A percentile compares a stretch with the other conserved stretches of the same genome.
Evolutionary conservation across 306 rosid species (phyloP).

Genomic region (Cucurbita pepo): DNA sequence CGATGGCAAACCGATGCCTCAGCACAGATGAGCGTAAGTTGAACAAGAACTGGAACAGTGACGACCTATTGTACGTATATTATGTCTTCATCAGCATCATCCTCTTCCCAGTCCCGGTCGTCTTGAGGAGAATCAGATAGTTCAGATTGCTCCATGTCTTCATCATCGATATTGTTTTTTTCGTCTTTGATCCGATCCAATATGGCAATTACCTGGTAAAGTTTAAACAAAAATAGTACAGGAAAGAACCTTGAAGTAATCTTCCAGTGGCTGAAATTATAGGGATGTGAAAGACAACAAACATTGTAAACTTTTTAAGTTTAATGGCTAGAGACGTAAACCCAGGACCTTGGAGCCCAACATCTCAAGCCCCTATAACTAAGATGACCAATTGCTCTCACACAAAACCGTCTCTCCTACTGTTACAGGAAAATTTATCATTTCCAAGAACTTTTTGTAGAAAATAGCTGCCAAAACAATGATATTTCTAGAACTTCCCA

Average conservation of each 20-base stretch:
- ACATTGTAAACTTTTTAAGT: background rate
- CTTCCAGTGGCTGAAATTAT: background rate
- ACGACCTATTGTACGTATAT: constrained; percentile 47
- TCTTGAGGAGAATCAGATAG: constrained; percentile 24
- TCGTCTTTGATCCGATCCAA: constrained; percentile 69
- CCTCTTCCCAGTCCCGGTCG: constrained; percentile 42
- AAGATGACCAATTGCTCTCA: background rate
- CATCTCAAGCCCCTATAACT: background rate
- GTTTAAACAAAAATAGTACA: background rate
- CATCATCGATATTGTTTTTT: constrained; percentile 9
- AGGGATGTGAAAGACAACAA: background rate
- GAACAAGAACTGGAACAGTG: constrained; percentile 8
- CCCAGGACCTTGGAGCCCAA: background rate
- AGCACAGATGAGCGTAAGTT: constrained; percentile 2
- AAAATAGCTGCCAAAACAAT: background rate
- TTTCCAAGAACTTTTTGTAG: background rate
- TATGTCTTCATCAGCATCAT: constrained; percentile 59
- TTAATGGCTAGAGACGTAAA: background rate
- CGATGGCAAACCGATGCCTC: constrained; percentile 5
- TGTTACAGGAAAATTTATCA: background rate
- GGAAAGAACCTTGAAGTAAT: background rate
- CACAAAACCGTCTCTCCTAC: background rate
- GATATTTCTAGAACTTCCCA: background rate
- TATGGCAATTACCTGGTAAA: constrained; percentile 73
- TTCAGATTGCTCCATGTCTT: constrained; percentile 24